Conservation (phyloP, 352 stramenopile genomes). For the Blastocystis sp. region DNA sequence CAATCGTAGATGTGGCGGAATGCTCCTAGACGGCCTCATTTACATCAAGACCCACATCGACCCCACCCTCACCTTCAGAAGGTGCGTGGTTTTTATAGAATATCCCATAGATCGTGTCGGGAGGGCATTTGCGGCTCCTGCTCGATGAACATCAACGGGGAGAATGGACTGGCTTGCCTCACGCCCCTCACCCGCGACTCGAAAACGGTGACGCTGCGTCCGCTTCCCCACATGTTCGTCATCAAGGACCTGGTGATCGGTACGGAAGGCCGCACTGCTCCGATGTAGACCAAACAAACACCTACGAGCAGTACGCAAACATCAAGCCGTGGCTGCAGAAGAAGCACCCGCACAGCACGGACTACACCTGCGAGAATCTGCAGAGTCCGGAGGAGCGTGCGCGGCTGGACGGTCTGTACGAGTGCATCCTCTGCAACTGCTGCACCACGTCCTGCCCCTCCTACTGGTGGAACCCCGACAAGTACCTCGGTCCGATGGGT, state of each 20-base stretch:
- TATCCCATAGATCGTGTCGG: constrained; percentile 78
- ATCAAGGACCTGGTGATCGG: constrained; percentile 97
- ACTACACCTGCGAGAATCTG: constrained; percentile 73
- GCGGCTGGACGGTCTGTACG: constrained; percentile 99
- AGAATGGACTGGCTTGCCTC: constrained; percentile 95
- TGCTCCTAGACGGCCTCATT: constrained; percentile 97
- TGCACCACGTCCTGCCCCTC: constrained; percentile 95
- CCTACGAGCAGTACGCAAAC: constrained; percentile 90
- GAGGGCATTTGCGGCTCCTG: constrained; percentile 98
- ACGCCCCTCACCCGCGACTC: constrained; percentile 81
- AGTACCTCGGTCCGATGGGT: constrained; percentile 86
- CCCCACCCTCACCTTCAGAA: constrained; percentile 93
- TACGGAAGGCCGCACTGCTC: constrained; percentile 77
- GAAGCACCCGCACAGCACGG: constrained; percentile 74
- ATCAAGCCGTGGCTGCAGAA: constrained; percentile 98
- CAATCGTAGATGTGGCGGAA: constrained; percentile 84
- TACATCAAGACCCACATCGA: constrained; percentile 99
- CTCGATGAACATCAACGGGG: constrained; percentile 99
- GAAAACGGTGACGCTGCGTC: constrained; percentile 81
- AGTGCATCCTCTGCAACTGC: constrained; percentile 99
- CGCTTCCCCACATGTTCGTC: constrained; percentile 98
- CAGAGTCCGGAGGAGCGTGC: constrained; percentile 92
- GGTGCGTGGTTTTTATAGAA: constrained; percentile 71
- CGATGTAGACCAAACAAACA: constrained; percentile 78
- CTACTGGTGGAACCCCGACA: constrained; percentile 98